Conservation (phyloP, 2,329 filamentous ascomycete genomes). For the Erysiphe pulchra region DNA sequence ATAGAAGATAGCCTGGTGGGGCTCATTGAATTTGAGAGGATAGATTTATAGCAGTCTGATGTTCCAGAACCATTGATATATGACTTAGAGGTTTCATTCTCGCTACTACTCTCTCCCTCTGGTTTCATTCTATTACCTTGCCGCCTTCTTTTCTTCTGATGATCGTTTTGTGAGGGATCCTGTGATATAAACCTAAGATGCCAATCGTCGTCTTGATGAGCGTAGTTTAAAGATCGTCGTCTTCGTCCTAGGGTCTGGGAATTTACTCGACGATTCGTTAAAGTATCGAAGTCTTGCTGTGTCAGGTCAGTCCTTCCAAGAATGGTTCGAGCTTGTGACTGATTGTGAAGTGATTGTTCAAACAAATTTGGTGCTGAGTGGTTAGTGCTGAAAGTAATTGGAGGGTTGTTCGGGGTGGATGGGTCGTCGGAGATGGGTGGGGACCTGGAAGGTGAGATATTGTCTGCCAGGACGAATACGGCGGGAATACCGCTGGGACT, state of each 20-base stretch:
- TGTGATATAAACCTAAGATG: conserved; percentile 1
- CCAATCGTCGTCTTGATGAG: conserved; percentile 3
- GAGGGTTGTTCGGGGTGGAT: conserved; percentile 27
- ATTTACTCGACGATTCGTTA: neutral
- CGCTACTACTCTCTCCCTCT: conserved; percentile 25
- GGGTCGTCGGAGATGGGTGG: conserved; percentile 42
- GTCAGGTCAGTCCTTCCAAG: neutral
- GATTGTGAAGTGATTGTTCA: conserved; percentile 6
- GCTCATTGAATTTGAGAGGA: conserved; percentile 18
- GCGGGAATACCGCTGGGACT: conserved; percentile 20
- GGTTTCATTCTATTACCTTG: conserved; percentile 33
- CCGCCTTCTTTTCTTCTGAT: conserved; percentile 33
- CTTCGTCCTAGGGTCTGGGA: conserved; percentile 27
- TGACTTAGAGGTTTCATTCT: conserved; percentile 27
- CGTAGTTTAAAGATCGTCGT: conserved; percentile 20
- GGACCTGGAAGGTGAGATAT: conserved; percentile 25
- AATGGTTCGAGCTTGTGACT: conserved; percentile 2
- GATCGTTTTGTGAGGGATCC: conserved; percentile 5
- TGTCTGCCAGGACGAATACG: conserved; percentile 49
- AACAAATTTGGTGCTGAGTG: conserved; percentile 17
- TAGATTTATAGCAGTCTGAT: conserved; percentile 19
- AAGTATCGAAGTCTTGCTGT: neutral
- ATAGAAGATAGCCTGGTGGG: conserved; percentile 21
- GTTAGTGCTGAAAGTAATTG: conserved; percentile 21
- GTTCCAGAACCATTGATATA: conserved; percentile 28